These are phyloP conservation scores for Starmerella kuoi DNA, from an alignment of 805 yeast species.

Conservation along the genomic window DNA sequence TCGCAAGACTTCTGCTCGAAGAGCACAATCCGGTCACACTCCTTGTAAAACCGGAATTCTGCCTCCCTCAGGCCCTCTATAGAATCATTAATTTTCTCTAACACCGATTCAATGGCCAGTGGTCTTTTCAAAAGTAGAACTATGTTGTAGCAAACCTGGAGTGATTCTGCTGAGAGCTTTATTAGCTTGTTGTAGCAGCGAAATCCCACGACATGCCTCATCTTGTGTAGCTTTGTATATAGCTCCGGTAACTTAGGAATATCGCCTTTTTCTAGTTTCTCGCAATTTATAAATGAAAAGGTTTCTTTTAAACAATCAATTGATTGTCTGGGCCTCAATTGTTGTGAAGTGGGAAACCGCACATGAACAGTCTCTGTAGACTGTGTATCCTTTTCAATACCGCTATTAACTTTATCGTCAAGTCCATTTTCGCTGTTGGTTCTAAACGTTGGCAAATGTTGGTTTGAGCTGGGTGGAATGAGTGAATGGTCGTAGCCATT, in stretches of 20 bases:
- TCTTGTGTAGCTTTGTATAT: not conserved
- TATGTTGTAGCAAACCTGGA: not conserved
- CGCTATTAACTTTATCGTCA: too few species aligned
- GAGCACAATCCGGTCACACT: slow-evolving; percentile 4
- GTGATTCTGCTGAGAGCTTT: not conserved
- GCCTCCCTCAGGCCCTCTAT: slow-evolving; percentile 3
- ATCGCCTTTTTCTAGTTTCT: not conserved
- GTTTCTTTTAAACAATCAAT: too few species aligned
- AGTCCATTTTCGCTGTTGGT: too few species aligned
- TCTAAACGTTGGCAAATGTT: too few species aligned
- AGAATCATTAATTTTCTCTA: slow-evolving; percentile 6
- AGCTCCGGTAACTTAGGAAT: not conserved
- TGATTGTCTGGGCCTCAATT: too few species aligned
- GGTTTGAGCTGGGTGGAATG: too few species aligned
- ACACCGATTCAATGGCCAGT: slow-evolving; percentile 1
- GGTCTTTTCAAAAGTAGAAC: slow-evolving; percentile 1
- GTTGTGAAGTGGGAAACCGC: too few species aligned
- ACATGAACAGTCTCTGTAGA: too few species aligned
- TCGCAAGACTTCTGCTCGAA: slow-evolving; percentile 7
- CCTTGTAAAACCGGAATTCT: slow-evolving; percentile 6
- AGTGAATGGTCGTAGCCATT: too few species aligned
- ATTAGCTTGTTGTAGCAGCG: slow-evolving; percentile 7
- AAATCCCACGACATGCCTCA: slow-evolving; percentile 14
- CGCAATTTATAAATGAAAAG: too few species aligned
- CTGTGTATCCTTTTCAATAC: too few species aligned